Conservation (phyloP, 345 rosid genomes). For the Rhodamnia argentea region DNA sequence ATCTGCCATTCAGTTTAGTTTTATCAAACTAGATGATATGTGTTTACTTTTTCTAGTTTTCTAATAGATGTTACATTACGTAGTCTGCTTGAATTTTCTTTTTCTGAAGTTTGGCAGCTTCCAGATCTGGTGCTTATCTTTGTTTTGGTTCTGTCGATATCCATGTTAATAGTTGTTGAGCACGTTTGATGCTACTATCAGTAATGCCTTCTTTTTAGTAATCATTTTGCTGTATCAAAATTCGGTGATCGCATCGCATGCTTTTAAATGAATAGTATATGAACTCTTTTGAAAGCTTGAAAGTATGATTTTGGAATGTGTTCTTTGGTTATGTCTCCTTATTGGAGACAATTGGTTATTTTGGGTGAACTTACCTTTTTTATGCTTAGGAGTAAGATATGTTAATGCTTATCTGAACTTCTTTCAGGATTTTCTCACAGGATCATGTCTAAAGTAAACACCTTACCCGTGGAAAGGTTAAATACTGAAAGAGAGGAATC, state of each 20-base stretch:
- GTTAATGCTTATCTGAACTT: constrained; percentile 2
- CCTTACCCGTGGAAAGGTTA: constrained; percentile 17
- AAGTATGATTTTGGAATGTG: neutral
- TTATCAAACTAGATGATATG: neutral
- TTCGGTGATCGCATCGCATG: neutral
- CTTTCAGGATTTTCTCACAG: constrained; percentile 26
- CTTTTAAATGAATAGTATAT: neutral
- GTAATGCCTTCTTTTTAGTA: neutral
- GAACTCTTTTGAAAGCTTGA: neutral
- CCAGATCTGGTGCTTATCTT: neutral
- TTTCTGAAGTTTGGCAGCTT: neutral
- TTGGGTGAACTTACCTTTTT: neutral
- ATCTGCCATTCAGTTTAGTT: neutral
- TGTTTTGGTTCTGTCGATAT: neutral
- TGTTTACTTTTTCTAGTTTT: neutral
- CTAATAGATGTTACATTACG: neutral
- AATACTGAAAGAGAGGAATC: constrained; percentile 25
- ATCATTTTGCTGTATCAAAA: neutral
- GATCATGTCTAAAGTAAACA: constrained; percentile 21
- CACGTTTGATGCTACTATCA: neutral
- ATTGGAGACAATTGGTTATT: neutral
- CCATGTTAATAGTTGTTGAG: neutral
- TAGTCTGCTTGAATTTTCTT: neutral
- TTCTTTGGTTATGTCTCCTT: neutral
- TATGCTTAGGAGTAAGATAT: neutral